Percentiles rank a stretch among this genome's conserved stretches.
phyloP scores from a whole-genome alignment of 371 early-diverging fungal species.

The Lichtheimia ramosa region DNA sequence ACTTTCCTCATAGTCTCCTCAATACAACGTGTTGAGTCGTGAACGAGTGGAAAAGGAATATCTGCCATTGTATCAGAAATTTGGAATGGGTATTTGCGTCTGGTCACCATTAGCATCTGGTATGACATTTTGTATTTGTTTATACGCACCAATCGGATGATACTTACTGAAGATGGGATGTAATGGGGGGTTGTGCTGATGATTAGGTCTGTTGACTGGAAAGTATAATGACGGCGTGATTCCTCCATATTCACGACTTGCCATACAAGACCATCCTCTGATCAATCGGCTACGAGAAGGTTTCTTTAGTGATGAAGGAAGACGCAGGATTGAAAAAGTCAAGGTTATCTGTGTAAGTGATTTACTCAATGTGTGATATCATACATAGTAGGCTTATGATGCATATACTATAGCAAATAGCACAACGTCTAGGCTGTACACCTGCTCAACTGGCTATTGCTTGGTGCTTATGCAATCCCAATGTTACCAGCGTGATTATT shows the following conservation, averaged over 20 bases:
- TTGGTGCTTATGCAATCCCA: constrained; percentile 74
- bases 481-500: constrained; percentile 63
- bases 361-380: background rate
- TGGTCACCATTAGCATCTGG: constrained; percentile 86
- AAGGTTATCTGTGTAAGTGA: constrained; percentile 49
- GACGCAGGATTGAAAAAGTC: constrained; percentile 50
- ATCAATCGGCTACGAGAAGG: constrained; percentile 62
- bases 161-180: background rate
- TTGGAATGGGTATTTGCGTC: constrained; percentile 73
- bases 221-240: constrained; percentile 76
- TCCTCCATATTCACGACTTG: constrained; percentile 72
- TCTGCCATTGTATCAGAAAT: constrained; percentile 67
- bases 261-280: constrained; percentile 63
- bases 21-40: constrained; percentile 87
- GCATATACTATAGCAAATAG: constrained; percentile 47
- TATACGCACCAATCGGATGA: constrained; percentile 7
- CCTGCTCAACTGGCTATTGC: constrained; percentile 80
- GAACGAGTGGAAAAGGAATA: constrained; percentile 82
- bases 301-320: constrained; percentile 66
- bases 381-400: too few relatives aligned
- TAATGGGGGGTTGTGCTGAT: background rate
- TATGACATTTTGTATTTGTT: constrained; percentile 16
- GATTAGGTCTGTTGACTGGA: constrained; percentile 60
- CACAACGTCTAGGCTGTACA: constrained; percentile 65
- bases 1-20: constrained; percentile 68